A percentile compares a stretch with the other conserved stretches of the same genome.
Conservation (phyloP, 1,139 yeast genomes). For the Sugiyamaella castrensis region DNA sequence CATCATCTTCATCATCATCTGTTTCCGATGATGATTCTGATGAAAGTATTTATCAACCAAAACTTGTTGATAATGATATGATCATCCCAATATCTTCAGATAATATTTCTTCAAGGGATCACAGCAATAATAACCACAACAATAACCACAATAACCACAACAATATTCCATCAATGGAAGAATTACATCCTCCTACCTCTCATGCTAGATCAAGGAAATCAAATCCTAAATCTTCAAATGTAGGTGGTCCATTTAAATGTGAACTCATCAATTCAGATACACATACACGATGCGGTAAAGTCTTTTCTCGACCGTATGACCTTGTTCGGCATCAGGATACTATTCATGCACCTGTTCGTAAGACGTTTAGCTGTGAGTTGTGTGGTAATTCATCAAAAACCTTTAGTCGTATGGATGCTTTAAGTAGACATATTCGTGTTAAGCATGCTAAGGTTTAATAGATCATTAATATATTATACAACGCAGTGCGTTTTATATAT, state of each 20-base stretch:
- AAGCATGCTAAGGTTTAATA: constrained; percentile 63
- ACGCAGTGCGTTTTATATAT: background rate
- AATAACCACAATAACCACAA: constrained; percentile 1
- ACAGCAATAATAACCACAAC: background rate
- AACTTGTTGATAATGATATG: constrained; percentile 7
- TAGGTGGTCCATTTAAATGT: constrained; percentile 36
- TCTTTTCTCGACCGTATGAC: constrained; percentile 92
- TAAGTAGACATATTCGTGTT: constrained; percentile 87
- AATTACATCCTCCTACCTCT: background rate
- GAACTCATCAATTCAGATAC: constrained; percentile 59
- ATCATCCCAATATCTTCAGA: constrained; percentile 1
- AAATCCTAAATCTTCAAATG: background rate
- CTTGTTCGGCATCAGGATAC: constrained; percentile 94
- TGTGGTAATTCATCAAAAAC: constrained; percentile 77
- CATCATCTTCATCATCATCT: background rate
- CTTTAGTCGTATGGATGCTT: constrained; percentile 90
- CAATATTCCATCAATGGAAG: background rate
- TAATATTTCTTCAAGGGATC: background rate
- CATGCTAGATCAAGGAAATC: too few species aligned
- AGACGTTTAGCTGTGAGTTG: constrained; percentile 79
- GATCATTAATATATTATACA: background rate
- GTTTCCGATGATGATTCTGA: constrained; percentile 5
- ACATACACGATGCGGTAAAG: constrained; percentile 67
- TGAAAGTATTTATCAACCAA: constrained; percentile 10
- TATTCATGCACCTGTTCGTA: constrained; percentile 85